Base-by-base conservation (phyloP, 2,329 filamentous ascomycete species). In the Claviceps sp. region DNA sequence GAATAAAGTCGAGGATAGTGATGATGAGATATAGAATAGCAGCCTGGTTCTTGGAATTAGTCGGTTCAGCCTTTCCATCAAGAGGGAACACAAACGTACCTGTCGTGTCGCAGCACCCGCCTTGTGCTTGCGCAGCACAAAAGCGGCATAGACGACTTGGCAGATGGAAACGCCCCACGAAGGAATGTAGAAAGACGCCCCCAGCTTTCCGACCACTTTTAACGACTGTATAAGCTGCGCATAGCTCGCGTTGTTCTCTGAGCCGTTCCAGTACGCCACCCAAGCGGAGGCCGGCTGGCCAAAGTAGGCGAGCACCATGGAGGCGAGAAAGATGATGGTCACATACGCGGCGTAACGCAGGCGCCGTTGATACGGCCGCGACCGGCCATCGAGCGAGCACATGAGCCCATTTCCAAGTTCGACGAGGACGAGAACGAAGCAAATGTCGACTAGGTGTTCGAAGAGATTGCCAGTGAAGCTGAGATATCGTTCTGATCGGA, bases 401-500 rank as follows among this genome's bases (percentile, higher is more conserved):
- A 54, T 52, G 4, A 54, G 50, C 5, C 53, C 53, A 22, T 50
- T 54, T 20, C 53, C 53, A 3, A 54, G 38, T 51, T 54, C 53
- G 18, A 51, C 37, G 20, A 54, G 42, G 22, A 54, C 22, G 9
- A 52, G 22, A 22, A 54, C 34, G 18, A 54, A 50, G 16, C 45
- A 18, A 34, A 54, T 16, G 20, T 52, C 53, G 30, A 52, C 50
- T 1, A 52, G 20, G 26, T 54, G 44, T 47, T 54, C 53, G 42
- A 52, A 54, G 11, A 54, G 44, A n/a, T 54, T 54, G 26, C 53
- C 53, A 3, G 47, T 50, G 38, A 54, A 54, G 44, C 53, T 54
- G 34, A 54, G 48, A 41, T 52, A 54, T 26, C 53, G 43, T 40
- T 54, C 53, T 5, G 50, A 52, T 8, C 53, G 50, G 20, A 54